A percentile compares a stretch with the other conserved stretches of the same genome.
Conservation (phyloP, 1,284 basidiomycete genomes). For the Trichosporon coremiiforme region DNA sequence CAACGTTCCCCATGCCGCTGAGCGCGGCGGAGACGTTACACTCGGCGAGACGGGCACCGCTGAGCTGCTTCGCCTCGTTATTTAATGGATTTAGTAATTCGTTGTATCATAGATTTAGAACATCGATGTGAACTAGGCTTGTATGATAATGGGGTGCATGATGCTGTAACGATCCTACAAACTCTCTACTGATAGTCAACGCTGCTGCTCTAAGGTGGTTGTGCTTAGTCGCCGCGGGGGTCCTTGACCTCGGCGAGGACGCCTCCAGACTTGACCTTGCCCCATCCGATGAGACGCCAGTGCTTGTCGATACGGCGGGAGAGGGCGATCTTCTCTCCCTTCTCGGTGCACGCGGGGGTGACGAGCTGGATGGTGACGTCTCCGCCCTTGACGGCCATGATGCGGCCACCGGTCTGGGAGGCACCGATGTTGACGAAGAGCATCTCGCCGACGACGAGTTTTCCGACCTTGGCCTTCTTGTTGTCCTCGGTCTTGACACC, state of each 20-base stretch:
- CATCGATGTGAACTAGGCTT: constrained; percentile 3
- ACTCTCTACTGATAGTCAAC: constrained; percentile 15
- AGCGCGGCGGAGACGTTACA: constrained; percentile 49
- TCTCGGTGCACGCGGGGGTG: constrained; percentile 87
- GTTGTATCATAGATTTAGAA: background rate
- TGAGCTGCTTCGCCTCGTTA: constrained; percentile 10
- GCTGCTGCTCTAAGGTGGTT: background rate
- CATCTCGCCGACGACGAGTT: constrained; percentile 89
- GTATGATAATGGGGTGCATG: constrained; percentile 16
- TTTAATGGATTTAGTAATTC: background rate
- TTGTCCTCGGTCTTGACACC: constrained; percentile 98
- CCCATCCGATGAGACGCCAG: constrained; percentile 69
- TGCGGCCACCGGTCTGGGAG: constrained; percentile 89
- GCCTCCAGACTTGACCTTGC: constrained; percentile 51
- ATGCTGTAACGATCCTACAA: constrained; percentile 18
- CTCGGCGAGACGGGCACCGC: constrained; percentile 22
- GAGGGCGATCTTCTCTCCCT: constrained; percentile 92
- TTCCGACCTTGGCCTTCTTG: constrained; percentile 92
- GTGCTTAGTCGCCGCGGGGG: constrained; percentile 22
- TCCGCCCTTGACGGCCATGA: constrained; percentile 87
- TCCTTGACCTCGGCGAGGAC: constrained; percentile 51
- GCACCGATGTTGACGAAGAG: constrained; percentile 92
- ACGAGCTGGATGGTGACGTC: constrained; percentile 89
- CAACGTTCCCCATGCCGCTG: constrained; percentile 49
- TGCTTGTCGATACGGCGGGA: constrained; percentile 95